Percentiles rank a stretch among this genome's conserved stretches.
These are phyloP conservation scores for Vachellia collinsii DNA, from an alignment of 306 rosid species.

Conservation along the genomic window DNA sequence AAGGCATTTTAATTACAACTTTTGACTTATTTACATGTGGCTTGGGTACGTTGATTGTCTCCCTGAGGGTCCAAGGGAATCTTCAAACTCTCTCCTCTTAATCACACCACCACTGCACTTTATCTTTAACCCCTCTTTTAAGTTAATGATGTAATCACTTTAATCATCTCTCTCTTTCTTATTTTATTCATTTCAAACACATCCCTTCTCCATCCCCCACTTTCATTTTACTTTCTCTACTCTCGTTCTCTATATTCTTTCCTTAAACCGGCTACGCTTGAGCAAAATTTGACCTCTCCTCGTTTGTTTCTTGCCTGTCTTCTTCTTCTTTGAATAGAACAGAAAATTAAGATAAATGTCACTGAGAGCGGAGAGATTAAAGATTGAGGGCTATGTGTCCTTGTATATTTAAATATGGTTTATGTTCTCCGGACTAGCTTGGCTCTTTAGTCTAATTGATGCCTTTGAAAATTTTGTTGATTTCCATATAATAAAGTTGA, in stretches of 20 bases:
- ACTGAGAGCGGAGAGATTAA: too few species aligned
- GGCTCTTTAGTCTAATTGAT: neutral
- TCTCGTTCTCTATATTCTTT: too few species aligned
- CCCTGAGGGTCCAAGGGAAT: conserved; percentile 55
- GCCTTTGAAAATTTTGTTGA: neutral
- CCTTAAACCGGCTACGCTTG: too few species aligned
- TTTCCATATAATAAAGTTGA: too few species aligned
- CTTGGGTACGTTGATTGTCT: conserved; percentile 41
- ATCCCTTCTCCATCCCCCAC: neutral
- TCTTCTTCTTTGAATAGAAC: too few species aligned
- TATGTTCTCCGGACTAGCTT: neutral
- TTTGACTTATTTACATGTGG: conserved; percentile 70
- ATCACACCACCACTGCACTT: conserved; percentile 31
- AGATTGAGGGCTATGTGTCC: too few species aligned
- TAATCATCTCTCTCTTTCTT: neutral
- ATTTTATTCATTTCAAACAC: neutral
- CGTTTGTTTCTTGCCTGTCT: neutral
- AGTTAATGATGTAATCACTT: conserved; percentile 34
- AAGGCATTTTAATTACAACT: conserved; percentile 67
- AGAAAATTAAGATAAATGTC: too few species aligned
- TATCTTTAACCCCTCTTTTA: conserved; percentile 43
- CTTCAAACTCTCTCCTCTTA: conserved; percentile 31
- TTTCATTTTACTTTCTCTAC: too few species aligned
- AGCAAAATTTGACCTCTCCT: neutral
- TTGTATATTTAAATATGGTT: too few species aligned